Evolutionary conservation across 2,329 filamentous ascomycete genomes (phyloP).

Genomic region (Colletotrichum scovillei): DNA sequence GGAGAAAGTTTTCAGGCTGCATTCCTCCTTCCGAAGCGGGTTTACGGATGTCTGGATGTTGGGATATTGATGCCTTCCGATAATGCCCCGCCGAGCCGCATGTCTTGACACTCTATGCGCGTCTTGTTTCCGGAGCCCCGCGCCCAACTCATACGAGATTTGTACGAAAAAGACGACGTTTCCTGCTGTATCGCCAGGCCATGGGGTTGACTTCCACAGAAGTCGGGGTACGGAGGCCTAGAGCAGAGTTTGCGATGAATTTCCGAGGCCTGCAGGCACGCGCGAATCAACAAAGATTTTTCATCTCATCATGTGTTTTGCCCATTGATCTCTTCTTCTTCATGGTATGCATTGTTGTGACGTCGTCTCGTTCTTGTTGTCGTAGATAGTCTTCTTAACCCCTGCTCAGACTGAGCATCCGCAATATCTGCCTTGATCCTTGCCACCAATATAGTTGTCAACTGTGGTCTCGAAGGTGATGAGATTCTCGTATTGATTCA

Average conservation of each 20-base stretch:
- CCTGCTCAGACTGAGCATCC: too few species aligned
- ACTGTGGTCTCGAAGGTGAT: too few species aligned
- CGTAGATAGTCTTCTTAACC: too few species aligned
- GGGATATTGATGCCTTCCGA: conserved; percentile 5
- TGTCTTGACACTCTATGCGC: not conserved
- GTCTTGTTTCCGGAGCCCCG: not conserved
- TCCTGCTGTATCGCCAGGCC: not conserved
- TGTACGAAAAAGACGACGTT: not conserved
- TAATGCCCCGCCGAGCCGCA: not conserved
- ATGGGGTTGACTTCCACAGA: not conserved
- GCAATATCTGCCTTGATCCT: too few species aligned
- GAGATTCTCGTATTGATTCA: too few species aligned
- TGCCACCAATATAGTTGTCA: too few species aligned
- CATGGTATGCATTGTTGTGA: too few species aligned
- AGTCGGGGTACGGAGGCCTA: not conserved
- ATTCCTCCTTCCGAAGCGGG: not conserved
- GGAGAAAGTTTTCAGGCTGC: not conserved
- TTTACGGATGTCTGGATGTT: not conserved
- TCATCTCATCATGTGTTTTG: not conserved
- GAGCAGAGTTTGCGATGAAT: too few species aligned
- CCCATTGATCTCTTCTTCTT: too few species aligned
- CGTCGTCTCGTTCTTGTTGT: too few species aligned
- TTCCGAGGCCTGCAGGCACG: too few species aligned
- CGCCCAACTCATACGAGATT: not conserved
- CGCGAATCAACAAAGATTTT: not conserved